phyloP scores from a whole-genome alignment of 1,139 yeast species.

The Protomyces inundatus region DNA sequence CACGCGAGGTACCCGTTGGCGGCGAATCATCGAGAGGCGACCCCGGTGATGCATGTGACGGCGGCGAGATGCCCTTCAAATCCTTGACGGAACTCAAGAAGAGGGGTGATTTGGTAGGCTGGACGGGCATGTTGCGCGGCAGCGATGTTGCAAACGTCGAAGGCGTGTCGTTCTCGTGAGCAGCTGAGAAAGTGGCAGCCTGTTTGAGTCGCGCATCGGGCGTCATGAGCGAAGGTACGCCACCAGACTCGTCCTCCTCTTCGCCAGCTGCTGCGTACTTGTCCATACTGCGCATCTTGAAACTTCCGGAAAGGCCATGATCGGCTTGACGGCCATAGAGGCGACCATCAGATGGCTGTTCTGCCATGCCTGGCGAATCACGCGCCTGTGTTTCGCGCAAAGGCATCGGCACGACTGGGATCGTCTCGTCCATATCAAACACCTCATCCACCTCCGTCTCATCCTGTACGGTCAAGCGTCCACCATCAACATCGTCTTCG shows the following conservation, averaged over 20 bases:
- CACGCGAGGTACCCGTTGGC: conserved; percentile 5
- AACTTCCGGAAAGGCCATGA: conserved; percentile 8
- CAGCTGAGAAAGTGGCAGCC: not conserved
- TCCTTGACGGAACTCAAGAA: conserved; percentile 15
- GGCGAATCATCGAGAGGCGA: conserved; percentile 2
- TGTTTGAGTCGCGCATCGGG: not conserved
- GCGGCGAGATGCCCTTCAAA: conserved; percentile 1
- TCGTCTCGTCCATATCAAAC: conserved; percentile 19
- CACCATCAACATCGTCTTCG: conserved; percentile 1
- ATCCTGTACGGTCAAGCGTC: not conserved
- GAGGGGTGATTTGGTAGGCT: not conserved
- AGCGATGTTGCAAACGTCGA: conserved; percentile 11
- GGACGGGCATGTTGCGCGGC: conserved; percentile 3
- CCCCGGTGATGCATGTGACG: not conserved
- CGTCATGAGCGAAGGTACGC: not conserved
- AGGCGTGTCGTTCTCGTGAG: not conserved
- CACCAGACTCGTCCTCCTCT: not conserved
- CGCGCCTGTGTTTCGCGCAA: not conserved
- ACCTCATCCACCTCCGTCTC: conserved; percentile 11
- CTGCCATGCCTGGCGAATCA: conserved; percentile 1
- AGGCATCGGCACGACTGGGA: conserved; percentile 9
- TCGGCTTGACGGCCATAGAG: conserved; percentile 9
- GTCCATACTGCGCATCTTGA: conserved; percentile 1
- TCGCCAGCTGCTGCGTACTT: conserved; percentile 1
- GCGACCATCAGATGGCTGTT: not conserved